These are phyloP conservation scores for Rhizopus stolonifer DNA, from an alignment of 371 early-diverging fungal genomes.

Conservation along the genomic window DNA sequence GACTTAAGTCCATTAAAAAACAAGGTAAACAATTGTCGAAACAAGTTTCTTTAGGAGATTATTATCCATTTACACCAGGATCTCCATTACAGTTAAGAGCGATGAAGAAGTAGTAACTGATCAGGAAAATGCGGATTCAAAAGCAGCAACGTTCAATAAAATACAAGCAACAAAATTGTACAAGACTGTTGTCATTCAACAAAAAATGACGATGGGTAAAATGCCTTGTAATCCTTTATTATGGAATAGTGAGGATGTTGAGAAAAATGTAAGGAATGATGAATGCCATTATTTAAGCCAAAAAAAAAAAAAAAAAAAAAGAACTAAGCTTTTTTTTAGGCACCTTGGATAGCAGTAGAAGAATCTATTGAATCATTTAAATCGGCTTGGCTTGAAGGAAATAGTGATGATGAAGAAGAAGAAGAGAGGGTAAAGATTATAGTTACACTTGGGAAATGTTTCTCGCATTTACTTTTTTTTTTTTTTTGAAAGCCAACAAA, in stretches of 20 bases:
- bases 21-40: no score
- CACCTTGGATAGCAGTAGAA: constrained; percentile 5
- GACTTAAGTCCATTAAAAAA: background rate
- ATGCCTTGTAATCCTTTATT: constrained; percentile 16
- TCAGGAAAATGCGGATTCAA: background rate
- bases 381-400: constrained; percentile 10
- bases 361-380: constrained; percentile 16
- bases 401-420: constrained; percentile 4
- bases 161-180: constrained; percentile 30
- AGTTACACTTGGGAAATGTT: background rate
- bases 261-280: constrained; percentile 9
- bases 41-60: background rate
- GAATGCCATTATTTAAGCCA: no score
- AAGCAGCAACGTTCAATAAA: constrained; percentile 13
- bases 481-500: background rate
- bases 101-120: background rate
- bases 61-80: constrained; percentile 6
- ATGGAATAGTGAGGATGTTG: constrained; percentile 9
- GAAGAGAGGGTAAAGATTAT: constrained; percentile 1
- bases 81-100: constrained; percentile 4
- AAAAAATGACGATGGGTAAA: constrained; percentile 15
- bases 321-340: background rate
- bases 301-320: background rate
- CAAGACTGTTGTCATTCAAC: constrained; percentile 16
- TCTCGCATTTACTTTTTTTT: background rate